These are phyloP conservation scores for Fusarium anguioides DNA, from an alignment of 2,329 filamentous ascomycete species.

Conservation along the genomic window DNA sequence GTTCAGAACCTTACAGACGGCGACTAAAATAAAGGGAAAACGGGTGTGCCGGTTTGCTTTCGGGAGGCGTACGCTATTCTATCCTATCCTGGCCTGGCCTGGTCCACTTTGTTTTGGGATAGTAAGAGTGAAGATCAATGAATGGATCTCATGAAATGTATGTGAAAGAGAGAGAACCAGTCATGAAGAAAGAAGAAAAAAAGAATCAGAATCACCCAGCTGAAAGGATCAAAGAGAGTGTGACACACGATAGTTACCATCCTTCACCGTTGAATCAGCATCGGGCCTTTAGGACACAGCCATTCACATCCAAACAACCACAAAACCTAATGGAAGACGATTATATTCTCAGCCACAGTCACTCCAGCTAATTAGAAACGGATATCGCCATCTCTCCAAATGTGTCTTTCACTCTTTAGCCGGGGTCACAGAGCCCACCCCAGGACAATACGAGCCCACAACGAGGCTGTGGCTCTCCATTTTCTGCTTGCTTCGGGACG, in stretches of 20 bases:
- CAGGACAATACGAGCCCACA: conserved; percentile 29
- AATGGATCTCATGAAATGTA: background rate
- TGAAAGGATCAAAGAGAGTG: background rate
- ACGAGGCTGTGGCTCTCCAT: conserved; percentile 28
- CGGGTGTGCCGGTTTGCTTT: conserved; percentile 33
- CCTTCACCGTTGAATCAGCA: conserved; percentile 8
- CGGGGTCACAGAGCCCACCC: conserved; percentile 14
- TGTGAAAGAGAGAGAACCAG: background rate
- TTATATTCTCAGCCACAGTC: conserved; percentile 11
- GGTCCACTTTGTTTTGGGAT: conserved; percentile 5
- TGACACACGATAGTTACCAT: conserved; percentile 8
- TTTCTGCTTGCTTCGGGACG: conserved; percentile 18
- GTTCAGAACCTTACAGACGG: conserved; percentile 21
- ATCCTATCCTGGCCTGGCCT: too few species aligned
- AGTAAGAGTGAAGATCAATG: conserved; percentile 1
- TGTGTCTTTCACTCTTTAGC: conserved; percentile 1
- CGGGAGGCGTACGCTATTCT: conserved; percentile 30
- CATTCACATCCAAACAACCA: conserved; percentile 17
- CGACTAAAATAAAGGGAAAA: conserved; percentile 6
- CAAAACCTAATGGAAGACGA: conserved; percentile 3
- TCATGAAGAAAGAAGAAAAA: background rate
- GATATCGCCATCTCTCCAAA: conserved; percentile 7
- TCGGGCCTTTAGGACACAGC: conserved; percentile 19
- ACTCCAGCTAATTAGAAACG: conserved; percentile 4
- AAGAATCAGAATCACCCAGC: background rate